Conservation (phyloP, 306 rosid species). For the Arachis hypogaea region DNA sequence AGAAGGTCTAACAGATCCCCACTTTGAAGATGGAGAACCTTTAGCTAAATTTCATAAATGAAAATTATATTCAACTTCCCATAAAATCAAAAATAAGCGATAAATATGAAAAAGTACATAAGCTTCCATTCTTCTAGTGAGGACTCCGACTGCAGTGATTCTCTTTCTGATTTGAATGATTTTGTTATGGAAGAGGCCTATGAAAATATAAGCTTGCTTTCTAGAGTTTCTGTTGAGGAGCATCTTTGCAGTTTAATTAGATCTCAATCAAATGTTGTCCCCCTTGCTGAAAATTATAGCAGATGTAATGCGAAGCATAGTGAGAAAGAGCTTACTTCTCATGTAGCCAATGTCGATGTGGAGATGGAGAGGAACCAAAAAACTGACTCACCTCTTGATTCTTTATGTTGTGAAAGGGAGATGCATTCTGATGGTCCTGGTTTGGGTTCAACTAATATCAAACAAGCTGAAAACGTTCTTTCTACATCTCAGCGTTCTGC, state of each 20-base stretch:
- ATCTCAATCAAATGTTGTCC: slow-evolving; percentile 51
- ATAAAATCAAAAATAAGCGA: no score
- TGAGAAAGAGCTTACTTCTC: slow-evolving; percentile 38
- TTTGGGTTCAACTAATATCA: slow-evolving; percentile 37
- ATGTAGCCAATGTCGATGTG: slow-evolving; percentile 33
- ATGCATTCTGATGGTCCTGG: slow-evolving; percentile 39
- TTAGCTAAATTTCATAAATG: no score
- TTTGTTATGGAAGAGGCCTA: slow-evolving; percentile 66
- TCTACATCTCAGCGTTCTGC: slow-evolving; percentile 33
- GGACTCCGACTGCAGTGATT: slow-evolving; percentile 56
- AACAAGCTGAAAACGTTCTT: slow-evolving; percentile 31
- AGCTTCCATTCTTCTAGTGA: slow-evolving; percentile 38
- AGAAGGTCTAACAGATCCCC: no score
- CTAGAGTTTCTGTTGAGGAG: slow-evolving; percentile 39
- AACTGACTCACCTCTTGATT: slow-evolving; percentile 35
- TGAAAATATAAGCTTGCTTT: slow-evolving; percentile 74
- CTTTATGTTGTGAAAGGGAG: slow-evolving; percentile 47
- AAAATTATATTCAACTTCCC: no score
- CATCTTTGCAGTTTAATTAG: slow-evolving; percentile 35
- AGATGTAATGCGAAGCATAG: slow-evolving; percentile 37
- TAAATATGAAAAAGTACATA: no score
- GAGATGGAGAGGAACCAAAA: slow-evolving; percentile 43
- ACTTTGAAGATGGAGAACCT: no score
- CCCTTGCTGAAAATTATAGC: slow-evolving; percentile 40
- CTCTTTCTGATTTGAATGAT: slow-evolving; percentile 87